A percentile compares a stretch with the other conserved stretches of the same genome.
Evolutionary conservation across 495 filamentous ascomycete species (phyloP).

Genomic region (Staphylotrichum longicolle): DNA sequence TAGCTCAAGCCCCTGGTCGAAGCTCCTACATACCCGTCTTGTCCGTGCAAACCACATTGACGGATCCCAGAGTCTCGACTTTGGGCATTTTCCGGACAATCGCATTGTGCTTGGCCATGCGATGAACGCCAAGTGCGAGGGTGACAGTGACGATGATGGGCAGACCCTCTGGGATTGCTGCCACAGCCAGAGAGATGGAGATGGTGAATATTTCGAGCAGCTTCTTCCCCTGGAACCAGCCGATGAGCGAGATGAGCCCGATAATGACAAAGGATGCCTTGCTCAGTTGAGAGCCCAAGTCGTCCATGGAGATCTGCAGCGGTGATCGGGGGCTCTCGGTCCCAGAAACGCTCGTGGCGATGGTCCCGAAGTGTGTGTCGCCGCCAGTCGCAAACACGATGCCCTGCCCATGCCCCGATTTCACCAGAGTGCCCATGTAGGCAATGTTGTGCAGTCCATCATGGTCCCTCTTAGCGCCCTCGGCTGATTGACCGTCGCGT

Average conservation of each 20-base stretch:
- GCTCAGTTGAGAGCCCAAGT: slow-evolving; percentile 87
- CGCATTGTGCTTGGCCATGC: slow-evolving; percentile 90
- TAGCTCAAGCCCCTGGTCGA: neutral
- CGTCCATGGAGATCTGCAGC: slow-evolving; percentile 94
- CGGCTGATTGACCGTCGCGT: slow-evolving; percentile 16
- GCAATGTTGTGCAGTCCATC: slow-evolving; percentile 67
- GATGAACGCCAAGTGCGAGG: slow-evolving; percentile 85
- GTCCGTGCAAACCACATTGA: slow-evolving; percentile 98
- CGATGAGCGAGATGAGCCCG: slow-evolving; percentile 82
- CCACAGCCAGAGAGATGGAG: slow-evolving; percentile 93
- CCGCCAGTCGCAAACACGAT: slow-evolving; percentile 92
- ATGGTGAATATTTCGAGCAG: slow-evolving; percentile 97
- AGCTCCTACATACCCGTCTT: slow-evolving; percentile 65
- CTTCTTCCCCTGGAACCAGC: slow-evolving; percentile 81
- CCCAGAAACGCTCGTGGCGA: slow-evolving; percentile 84
- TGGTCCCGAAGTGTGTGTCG: slow-evolving; percentile 94
- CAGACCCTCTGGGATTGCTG: slow-evolving; percentile 93
- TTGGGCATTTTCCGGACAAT: slow-evolving; percentile 94
- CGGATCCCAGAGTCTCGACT: slow-evolving; percentile 95
- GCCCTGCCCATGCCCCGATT: slow-evolving; percentile 92
- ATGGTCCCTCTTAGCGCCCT: slow-evolving; percentile 32
- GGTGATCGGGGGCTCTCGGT: slow-evolving; percentile 95
- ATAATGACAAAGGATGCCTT: slow-evolving; percentile 96
- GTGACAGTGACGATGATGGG: slow-evolving; percentile 99
- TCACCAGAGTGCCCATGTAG: slow-evolving; percentile 97